Evolutionary conservation across 208 protist genomes (phyloP).

Genomic region (Trypanosoma boissoni): DNA sequence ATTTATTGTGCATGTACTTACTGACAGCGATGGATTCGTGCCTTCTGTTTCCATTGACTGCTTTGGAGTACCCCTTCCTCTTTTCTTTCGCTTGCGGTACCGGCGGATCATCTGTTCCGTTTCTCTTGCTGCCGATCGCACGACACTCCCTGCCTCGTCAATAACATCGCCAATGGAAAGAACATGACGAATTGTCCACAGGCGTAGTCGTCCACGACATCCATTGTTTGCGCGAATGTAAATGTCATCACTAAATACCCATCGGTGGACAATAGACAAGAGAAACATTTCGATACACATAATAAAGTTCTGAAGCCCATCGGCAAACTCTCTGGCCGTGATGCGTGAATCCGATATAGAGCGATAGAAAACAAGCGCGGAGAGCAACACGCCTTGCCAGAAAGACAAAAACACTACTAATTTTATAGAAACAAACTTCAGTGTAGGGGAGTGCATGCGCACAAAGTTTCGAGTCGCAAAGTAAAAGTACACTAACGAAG

Average conservation of each 20-base stretch:
- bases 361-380: conserved; percentile 20
- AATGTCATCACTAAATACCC: conserved; percentile 29
- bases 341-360: conserved; percentile 18
- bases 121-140: conserved; percentile 11
- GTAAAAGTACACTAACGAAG: conserved; percentile 41
- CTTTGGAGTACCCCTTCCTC: conserved; percentile 3
- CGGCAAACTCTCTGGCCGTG: conserved; percentile 21
- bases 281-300: conserved; percentile 49
- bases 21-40: too few relatives aligned
- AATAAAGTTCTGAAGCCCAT: conserved; percentile 38
- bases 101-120: conserved; percentile 8
- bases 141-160: conserved; percentile 12
- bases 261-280: conserved; percentile 29
- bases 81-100: background rate
- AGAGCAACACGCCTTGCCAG: conserved; percentile 40
- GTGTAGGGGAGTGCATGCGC: conserved; percentile 26
- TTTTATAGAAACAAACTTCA: conserved; percentile 48
- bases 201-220: background rate
- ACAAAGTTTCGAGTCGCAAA: conserved; percentile 22
- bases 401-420: conserved; percentile 39
- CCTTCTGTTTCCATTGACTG: too few relatives aligned
- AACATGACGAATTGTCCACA: conserved; percentile 19
- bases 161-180: conserved; percentile 17
- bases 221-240: conserved; percentile 19
- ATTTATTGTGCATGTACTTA: too few relatives aligned